Evolutionary conservation across 2,329 filamentous ascomycete species (phyloP).

Genomic region (Aureobasidium namibiae): DNA sequence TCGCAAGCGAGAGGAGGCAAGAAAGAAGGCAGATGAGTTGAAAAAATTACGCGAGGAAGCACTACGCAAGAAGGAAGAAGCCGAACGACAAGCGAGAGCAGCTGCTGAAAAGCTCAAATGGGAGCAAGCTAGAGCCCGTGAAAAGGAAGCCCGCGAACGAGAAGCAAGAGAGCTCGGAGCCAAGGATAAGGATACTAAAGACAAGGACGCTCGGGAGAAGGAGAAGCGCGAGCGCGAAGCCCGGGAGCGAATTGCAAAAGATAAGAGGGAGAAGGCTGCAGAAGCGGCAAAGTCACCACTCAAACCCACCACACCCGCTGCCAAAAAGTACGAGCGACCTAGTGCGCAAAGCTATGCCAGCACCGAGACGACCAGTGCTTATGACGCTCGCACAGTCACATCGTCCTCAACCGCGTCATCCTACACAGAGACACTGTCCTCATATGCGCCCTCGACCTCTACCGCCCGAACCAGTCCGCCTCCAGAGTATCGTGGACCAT

Average conservation of each 20-base stretch:
- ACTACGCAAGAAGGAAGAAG: slow-evolving; percentile 39
- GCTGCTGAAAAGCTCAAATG: slow-evolving; percentile 44
- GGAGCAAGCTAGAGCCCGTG: slow-evolving; percentile 41
- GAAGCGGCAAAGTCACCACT: slow-evolving; percentile 17
- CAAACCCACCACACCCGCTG: slow-evolving; percentile 13
- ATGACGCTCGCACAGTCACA: slow-evolving; percentile 36
- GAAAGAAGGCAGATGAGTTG: slow-evolving; percentile 49
- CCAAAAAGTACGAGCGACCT: slow-evolving; percentile 37
- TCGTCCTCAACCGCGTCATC: slow-evolving; percentile 45
- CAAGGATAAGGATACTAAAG: slow-evolving; percentile 30
- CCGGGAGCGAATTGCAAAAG: slow-evolving; percentile 32
- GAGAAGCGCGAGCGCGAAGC: slow-evolving; percentile 30
- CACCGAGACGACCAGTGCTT: slow-evolving; percentile 50
- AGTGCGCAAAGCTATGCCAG: slow-evolving; percentile 52
- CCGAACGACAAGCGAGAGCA: slow-evolving; percentile 35
- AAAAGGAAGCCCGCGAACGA: slow-evolving; percentile 41
- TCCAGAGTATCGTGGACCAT: slow-evolving; percentile 66
- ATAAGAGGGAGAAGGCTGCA: slow-evolving; percentile 28
- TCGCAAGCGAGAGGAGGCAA: slow-evolving; percentile 54
- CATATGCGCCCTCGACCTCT: slow-evolving; percentile 72
- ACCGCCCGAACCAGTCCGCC: slow-evolving; percentile 79
- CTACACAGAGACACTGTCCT: slow-evolving; percentile 22
- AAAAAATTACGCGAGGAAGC: slow-evolving; percentile 51
- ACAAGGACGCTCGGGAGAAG: slow-evolving; percentile 34
- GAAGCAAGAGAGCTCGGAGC: slow-evolving; percentile 40